Conservation (phyloP, 2,329 filamentous ascomycete species). For the Clonostachys sp. region DNA sequence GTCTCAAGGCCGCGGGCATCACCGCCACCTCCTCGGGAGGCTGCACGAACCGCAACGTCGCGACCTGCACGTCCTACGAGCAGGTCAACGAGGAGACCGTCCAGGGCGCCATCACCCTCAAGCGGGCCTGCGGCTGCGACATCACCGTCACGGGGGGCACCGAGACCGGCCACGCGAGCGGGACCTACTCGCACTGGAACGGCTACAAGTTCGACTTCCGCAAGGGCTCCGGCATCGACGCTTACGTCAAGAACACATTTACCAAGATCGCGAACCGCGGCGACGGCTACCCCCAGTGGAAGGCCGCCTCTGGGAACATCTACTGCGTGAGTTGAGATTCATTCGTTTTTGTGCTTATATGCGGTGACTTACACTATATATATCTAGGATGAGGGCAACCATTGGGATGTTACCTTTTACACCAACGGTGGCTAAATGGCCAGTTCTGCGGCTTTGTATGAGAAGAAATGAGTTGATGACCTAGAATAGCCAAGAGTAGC, state of each 20-base stretch:
- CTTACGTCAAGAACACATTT: constrained; percentile 12
- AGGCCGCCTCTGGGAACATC: constrained; percentile 13
- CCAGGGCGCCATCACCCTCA: constrained; percentile 14
- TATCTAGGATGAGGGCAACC: constrained; percentile 12
- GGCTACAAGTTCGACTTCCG: constrained; percentile 16
- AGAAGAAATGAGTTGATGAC: not conserved
- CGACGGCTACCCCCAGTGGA: constrained; percentile 12
- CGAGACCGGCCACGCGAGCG: constrained; percentile 12
- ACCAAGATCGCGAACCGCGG: constrained; percentile 10
- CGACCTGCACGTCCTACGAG: constrained; percentile 14
- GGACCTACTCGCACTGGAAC: constrained; percentile 11
- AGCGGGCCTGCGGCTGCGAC: constrained; percentile 11
- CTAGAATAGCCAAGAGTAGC: not conserved
- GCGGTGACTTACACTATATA: not conserved
- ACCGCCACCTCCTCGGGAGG: constrained; percentile 9
- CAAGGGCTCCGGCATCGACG: constrained; percentile 8
- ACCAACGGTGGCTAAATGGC: constrained; percentile 3
- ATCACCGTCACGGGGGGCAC: constrained; percentile 13
- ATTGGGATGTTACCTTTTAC: constrained; percentile 12
- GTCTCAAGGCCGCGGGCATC: constrained; percentile 12
- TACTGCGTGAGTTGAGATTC: constrained; percentile 12
- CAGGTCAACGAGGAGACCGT: constrained; percentile 13
- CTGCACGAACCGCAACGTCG: constrained; percentile 10
- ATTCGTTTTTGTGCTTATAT: not conserved
- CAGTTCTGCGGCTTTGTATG: no score